These are phyloP conservation scores for Prunus mira DNA, from an alignment of 306 rosid species.

Conservation along the genomic window DNA sequence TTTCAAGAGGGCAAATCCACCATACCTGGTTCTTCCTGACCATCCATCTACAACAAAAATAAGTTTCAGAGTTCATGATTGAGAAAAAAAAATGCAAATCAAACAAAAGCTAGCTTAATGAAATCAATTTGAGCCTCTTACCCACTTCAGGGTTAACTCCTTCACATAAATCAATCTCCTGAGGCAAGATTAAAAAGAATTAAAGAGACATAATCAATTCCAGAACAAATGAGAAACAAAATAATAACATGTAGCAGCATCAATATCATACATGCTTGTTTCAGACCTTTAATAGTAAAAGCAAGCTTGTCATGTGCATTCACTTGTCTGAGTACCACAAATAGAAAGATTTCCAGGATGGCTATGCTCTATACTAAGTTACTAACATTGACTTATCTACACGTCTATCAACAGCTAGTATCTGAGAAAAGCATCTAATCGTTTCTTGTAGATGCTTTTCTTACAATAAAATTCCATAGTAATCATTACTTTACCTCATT, in stretches of 20 bases:
- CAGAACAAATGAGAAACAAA: not conserved
- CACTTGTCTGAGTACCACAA: not conserved
- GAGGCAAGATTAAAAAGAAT: slow-evolving; percentile 16
- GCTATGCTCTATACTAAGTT: not conserved
- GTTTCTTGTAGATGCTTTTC: not conserved
- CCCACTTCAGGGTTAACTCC: slow-evolving; percentile 32
- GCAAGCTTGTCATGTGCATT: not conserved
- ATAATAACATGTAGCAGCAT: not conserved
- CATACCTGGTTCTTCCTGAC: slow-evolving; percentile 75
- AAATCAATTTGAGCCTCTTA: slow-evolving; percentile 41
- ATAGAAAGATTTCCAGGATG: not conserved
- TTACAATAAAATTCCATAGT: slow-evolving; percentile 1
- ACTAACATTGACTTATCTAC: no score
- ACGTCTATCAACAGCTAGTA: not conserved
- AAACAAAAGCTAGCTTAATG: slow-evolving; percentile 15
- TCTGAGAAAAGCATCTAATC: not conserved
- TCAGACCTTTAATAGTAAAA: not conserved
- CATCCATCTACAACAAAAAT: slow-evolving; percentile 54
- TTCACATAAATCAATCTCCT: slow-evolving; percentile 46
- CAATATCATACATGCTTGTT: not conserved
- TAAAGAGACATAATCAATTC: not conserved
- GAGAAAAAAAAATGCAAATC: slow-evolving; percentile 10
- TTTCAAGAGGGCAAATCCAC: slow-evolving; percentile 20
- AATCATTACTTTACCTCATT: slow-evolving; percentile 48
- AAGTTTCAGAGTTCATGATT: slow-evolving; percentile 28